Base-by-base conservation (phyloP, 2,329 filamentous ascomycete genomes). In the Sporothrix phasma region DNA sequence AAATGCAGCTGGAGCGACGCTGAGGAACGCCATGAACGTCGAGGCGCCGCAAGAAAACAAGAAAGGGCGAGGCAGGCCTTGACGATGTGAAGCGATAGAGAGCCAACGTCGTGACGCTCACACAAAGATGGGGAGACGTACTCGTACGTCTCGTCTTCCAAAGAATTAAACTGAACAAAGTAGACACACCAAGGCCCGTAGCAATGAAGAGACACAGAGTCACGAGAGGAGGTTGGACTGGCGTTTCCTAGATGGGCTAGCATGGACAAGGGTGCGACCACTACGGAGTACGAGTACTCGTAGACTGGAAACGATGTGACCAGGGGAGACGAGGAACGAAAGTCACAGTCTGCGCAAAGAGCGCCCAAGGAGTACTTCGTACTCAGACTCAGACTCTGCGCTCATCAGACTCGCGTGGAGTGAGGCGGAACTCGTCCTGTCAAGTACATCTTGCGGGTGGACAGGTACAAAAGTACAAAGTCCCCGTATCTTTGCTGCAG, bases 241-340 rank as follows among this genome's bases (percentile, higher is more conserved):
- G 37, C 24, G 3, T 56, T 69, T 67, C 71, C 70, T 67, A 71
- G 69, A 68, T 68, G 69, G 71, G 72, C 66, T 73, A 71, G 69
- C 67, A 68, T 67, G 63, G 66, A 65, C 62, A 67, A 64, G 62
- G 60, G 26, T 61, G 17, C 15, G 10, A 24, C 53, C n/a, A n/a
- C n/a, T n/a, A n/a, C n/a, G n/a, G n/a, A n/a, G n/a, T n/a, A n/a
- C n/a, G n/a, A n/a, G n/a, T n/a, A n/a, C n/a, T n/a, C n/a, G n/a
- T 17, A 37, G 29, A 58, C 56, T 37, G 15, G 29, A 47, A 63
- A 56, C 37, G 46, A 34, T 8, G 6, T 49, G 64, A 66, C 61
- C 53, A 53, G 49, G 53, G 39, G 61, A 64, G 41, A 47, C 58
- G 59, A n/a, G 29, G 41, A n/a, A 26, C 56, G 34, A 46, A 22